Base-by-base conservation (phyloP, 1,139 yeast species). In the Geotrichum aggregatum region DNA sequence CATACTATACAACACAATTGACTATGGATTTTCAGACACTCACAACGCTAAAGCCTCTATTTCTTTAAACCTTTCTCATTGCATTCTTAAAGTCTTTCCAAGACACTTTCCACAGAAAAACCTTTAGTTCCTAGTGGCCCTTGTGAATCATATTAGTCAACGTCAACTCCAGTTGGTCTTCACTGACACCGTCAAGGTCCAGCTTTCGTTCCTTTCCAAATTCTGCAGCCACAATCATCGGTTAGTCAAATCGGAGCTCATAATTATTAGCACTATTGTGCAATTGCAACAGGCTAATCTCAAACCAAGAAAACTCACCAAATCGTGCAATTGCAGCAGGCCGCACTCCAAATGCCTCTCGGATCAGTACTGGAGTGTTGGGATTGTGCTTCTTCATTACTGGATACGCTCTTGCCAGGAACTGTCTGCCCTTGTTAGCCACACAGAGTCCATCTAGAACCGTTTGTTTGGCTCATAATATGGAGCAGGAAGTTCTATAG, bases 241-340 rank as follows among this genome's bases (percentile, higher is more conserved):
- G 14, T 6, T n/a, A 13, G 7, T 31, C 6, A 16, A 13, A 36
- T 14, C 22, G 14, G 21, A 24, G 38, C 11, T 8, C 19, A 6
- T 22, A 3, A 2, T 14, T 24, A 14, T 34, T 7, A 44, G 43
- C 39, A n/a, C n/a, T n/a, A n/a, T n/a, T n/a, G n/a, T n/a, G n/a
- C n/a, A n/a, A n/a, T n/a, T n/a, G n/a, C 38, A 24, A 35, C 34
- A 3, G 24, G 22, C 33, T 30, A 10, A 13, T 10, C 38, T 10
- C 38, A n/a, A n/a, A 34, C 38, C 11, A 34, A 8, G 21, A n/a
- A n/a, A 21, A 22, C 70, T 35, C 58, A 68, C 72, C 72, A 58
- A 83, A 82, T 66, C 95, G 80, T 44, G 89, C 86, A 55, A 82
- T 83, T 52, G 84, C 77, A 56, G 82, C 77, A 43, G 95, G 94